A percentile compares a stretch with the other conserved stretches of the same genome.
These are phyloP conservation scores for Lithocarpus polystachyus DNA, from an alignment of 306 rosid genomes.

Conservation along the genomic window DNA sequence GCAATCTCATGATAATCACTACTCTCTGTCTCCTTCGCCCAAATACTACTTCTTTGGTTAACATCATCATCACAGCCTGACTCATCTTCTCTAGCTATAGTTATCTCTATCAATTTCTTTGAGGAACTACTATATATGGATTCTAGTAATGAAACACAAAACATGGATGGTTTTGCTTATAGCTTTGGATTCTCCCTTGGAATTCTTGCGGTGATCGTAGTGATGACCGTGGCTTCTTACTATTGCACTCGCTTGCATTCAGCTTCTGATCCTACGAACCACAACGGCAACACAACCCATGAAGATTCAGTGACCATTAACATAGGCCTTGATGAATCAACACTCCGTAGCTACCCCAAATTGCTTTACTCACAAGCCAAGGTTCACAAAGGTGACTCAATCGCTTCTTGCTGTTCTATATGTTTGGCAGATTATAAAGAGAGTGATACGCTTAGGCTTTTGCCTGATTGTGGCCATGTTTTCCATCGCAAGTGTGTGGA, in stretches of 20 bases:
- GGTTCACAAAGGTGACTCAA: neutral
- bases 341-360: conserved; percentile 7
- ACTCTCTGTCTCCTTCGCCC: no score
- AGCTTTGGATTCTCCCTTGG: conserved; percentile 18
- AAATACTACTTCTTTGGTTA: no score
- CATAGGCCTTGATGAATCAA: conserved; percentile 16
- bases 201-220: conserved; percentile 6
- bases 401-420: conserved; percentile 8
- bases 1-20: no score
- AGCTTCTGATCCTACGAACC: neutral
- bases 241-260: conserved; percentile 10
- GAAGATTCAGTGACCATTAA: neutral
- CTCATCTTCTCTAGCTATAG: no score
- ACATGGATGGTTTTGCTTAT: neutral
- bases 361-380: conserved; percentile 13
- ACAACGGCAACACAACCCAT: neutral
- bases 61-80: no score
- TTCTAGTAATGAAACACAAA: neutral
- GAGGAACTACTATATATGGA: neutral
- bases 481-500: conserved; percentile 23
- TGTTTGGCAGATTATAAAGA: conserved; percentile 26
- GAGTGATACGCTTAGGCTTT: conserved; percentile 8
- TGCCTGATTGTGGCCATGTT: conserved; percentile 32
- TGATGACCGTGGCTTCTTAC: neutral
- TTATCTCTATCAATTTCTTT: neutral